Evolutionary conservation across 2,329 filamentous ascomycete genomes (phyloP).

Genomic region (Colletotrichum gloeosporioides): DNA sequence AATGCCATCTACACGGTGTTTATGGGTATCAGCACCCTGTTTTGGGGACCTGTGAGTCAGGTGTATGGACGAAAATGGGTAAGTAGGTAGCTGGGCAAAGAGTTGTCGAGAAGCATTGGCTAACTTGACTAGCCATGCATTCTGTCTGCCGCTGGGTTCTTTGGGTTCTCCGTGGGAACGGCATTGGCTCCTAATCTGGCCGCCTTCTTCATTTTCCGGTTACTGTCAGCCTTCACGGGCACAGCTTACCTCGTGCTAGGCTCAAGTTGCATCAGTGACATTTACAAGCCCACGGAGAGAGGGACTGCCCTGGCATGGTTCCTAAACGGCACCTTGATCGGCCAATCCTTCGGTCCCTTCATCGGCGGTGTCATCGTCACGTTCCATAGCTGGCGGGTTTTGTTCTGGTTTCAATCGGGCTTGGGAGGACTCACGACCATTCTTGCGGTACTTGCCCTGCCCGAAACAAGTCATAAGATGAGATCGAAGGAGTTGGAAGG

Average conservation of each 20-base stretch:
- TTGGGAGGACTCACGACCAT: constrained; percentile 61
- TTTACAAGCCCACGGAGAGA: constrained; percentile 65
- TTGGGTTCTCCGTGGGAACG: constrained; percentile 68
- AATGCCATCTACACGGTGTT: constrained; percentile 77
- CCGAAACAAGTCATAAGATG: constrained; percentile 71
- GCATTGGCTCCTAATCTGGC: constrained; percentile 70
- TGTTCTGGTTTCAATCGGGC: constrained; percentile 74
- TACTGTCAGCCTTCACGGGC: constrained; percentile 73
- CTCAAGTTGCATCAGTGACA: constrained; percentile 63
- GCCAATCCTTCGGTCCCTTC: constrained; percentile 67
- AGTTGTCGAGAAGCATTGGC: constrained; percentile 12
- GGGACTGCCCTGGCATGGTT: constrained; percentile 73
- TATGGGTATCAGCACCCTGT: constrained; percentile 70
- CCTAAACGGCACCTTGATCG: constrained; percentile 68
- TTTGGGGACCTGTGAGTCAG: constrained; percentile 71
- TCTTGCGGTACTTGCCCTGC: constrained; percentile 64
- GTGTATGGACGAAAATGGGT: constrained; percentile 58
- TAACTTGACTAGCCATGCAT: constrained; percentile 18
- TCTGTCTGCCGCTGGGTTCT: constrained; percentile 52
- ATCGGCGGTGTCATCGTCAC: constrained; percentile 76
- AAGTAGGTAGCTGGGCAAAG: too few species aligned
- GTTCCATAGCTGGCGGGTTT: constrained; percentile 69
- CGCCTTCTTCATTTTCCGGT: constrained; percentile 71
- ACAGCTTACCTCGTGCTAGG: constrained; percentile 73
- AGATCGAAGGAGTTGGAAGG: constrained; percentile 65